Conservation (phyloP, 2,329 filamentous ascomycete species). For the Grosmannia clavigera region DNA sequence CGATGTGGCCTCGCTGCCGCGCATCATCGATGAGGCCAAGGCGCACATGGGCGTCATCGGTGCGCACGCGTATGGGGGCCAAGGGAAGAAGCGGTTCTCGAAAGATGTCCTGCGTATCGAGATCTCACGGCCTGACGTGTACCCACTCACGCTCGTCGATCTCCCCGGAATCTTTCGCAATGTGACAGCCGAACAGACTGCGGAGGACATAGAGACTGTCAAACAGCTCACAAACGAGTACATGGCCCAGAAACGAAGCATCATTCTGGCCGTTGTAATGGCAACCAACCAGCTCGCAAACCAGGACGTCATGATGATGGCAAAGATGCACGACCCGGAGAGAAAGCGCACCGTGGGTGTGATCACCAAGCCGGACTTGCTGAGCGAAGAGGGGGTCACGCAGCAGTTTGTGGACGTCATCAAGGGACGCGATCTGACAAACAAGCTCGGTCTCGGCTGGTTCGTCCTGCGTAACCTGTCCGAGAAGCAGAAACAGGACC, state of each 20-base stretch:
- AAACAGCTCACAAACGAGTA: constrained; percentile 38
- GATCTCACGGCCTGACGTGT: constrained; percentile 31
- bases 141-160: constrained; percentile 46
- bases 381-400: constrained; percentile 5
- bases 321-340: constrained; percentile 23
- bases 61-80: background rate
- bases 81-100: constrained; percentile 25
- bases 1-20: constrained; percentile 12
- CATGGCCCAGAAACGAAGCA: constrained; percentile 41
- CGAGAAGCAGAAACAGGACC: constrained; percentile 21
- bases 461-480: constrained; percentile 36
- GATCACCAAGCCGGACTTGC: constrained; percentile 43
- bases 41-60: constrained; percentile 34
- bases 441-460: constrained; percentile 36
- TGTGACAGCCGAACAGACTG: constrained; percentile 30
- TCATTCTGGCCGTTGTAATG: constrained; percentile 47
- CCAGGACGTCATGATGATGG: constrained; percentile 41
- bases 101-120: constrained; percentile 36
- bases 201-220: constrained; percentile 31
- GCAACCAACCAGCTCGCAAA: constrained; percentile 45
- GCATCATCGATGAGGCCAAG: constrained; percentile 27
- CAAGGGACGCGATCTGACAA: too few relatives aligned
- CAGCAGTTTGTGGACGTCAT: constrained; percentile 19
- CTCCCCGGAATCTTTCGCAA: constrained; percentile 43
- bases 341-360: constrained; percentile 38